Evolutionary conservation across 345 rosid species (phyloP).

Genomic region (Isatis tinctoria): DNA sequence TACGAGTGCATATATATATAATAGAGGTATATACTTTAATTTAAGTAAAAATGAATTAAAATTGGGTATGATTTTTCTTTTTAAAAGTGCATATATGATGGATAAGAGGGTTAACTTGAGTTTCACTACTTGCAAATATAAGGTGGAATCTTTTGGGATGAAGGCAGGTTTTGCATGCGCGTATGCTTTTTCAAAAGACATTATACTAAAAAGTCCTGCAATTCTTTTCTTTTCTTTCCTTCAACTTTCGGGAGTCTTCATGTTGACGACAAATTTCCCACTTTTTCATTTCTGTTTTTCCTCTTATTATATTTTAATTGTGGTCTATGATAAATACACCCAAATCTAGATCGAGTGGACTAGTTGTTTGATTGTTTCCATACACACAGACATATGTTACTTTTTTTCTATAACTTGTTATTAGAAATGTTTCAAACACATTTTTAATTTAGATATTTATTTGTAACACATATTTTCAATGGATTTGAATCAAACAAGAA

Average conservation of each 20-base stretch:
- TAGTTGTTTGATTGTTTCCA: not conserved
- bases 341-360: not conserved
- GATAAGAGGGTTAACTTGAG: slow-evolving; percentile 26
- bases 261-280: slow-evolving; percentile 17
- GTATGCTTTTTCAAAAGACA: slow-evolving; percentile 34
- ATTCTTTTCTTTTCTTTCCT: not conserved
- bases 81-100: not conserved
- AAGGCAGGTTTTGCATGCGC: slow-evolving; percentile 34
- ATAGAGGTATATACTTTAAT: not conserved
- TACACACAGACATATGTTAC: not conserved
- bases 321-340: not conserved
- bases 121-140: slow-evolving; percentile 27
- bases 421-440: not conserved
- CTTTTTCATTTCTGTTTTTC: not conserved
- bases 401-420: not conserved
- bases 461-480: not conserved
- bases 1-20: no score
- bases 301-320: not conserved
- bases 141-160: slow-evolving; percentile 29
- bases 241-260: slow-evolving; percentile 23
- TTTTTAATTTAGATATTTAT: not conserved
- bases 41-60: not conserved
- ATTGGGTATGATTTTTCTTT: not conserved
- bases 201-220: not conserved
- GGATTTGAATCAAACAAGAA: not conserved